Evolutionary conservation across 441 rosid species (phyloP), one percentile per base, ranked within the genome.

Genomic region (Rhodomyrtus psidioides): DNA sequence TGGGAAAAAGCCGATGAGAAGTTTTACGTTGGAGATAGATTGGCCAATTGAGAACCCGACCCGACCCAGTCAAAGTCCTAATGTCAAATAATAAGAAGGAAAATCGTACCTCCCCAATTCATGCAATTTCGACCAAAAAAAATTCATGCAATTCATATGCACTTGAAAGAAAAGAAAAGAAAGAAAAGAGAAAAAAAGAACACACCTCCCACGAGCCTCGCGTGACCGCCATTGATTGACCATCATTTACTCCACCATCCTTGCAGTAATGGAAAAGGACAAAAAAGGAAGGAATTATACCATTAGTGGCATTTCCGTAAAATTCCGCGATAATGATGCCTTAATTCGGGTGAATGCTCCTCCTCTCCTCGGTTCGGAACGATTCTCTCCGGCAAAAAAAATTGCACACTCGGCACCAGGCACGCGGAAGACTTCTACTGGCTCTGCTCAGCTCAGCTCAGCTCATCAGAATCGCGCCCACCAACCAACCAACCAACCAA

Each of bases 391-490:
- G 12, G 15, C n/a, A 14, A 26, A 39, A 30, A 83, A 30, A n/a
- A n/a, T 24, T 24, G n/a, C 51, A 55, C 27, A 5, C 13, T 84
- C 90, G 74, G 90, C 91, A 65, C 83, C 62, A 55, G 87, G 86
- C 91, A 85, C 87, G 88, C 56, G 51, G 58, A n/a, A n/a, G 49
- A 21, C 42, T 26, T 44, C 51, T 12, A 7, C 39, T 75, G 16
- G 60, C 46, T 81, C 88, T 3, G 53, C 53, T 58, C 83, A 83
- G 21, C 34, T 9, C 7, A 4, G 49, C 60, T 23, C 24, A 17
- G 24, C 82, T 24, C 53, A 39, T 46, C 27, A 21, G n/a, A 21
- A n/a, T 9, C 7, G 19, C 23, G 26, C 55, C 51, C 54, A n/a
- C 27, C 24, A 19, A 46, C 24, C 28, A 46, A 15, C 23, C 28